Conservation (phyloP, 192 early-diverging fungal genomes). For the Entomortierella beljakovae region DNA sequence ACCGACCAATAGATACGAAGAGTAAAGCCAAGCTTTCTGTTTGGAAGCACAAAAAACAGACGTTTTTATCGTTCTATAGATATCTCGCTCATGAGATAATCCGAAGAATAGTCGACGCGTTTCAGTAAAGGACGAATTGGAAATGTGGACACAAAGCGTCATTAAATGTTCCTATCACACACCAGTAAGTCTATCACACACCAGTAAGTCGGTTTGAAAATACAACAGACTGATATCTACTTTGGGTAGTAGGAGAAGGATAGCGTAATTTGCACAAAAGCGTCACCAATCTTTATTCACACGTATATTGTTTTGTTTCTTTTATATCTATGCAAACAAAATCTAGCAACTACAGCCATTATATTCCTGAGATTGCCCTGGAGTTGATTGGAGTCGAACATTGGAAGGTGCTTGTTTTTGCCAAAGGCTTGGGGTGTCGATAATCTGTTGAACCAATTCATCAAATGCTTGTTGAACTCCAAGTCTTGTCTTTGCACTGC, state of each 20-base stretch:
- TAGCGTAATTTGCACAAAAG: too few relatives aligned
- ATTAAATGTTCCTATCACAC: not conserved
- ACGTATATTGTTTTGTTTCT: not conserved
- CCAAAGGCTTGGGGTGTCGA: conserved; percentile 51
- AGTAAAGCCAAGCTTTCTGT: too few relatives aligned
- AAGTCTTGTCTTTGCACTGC: conserved; percentile 93
- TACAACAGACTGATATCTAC: too few relatives aligned
- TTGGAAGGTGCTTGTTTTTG: conserved; percentile 47
- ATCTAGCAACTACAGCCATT: conserved; percentile 35
- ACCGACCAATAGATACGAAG: too few relatives aligned
- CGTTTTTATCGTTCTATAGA: too few relatives aligned
- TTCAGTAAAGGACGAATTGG: not conserved
- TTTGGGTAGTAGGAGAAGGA: too few relatives aligned
- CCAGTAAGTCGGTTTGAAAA: too few relatives aligned
- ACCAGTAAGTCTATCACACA: not conserved
- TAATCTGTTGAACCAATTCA: conserved; percentile 92
- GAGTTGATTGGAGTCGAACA: conserved; percentile 34
- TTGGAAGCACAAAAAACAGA: too few relatives aligned
- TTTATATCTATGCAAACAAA: not conserved
- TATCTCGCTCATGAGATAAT: too few relatives aligned
- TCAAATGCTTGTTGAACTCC: conserved; percentile 96
- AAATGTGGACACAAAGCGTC: not conserved
- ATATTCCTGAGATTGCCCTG: conserved; percentile 28
- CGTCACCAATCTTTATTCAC: too few relatives aligned
- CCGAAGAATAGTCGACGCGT: not conserved